Evolutionary conservation across 2,329 filamentous ascomycete species (phyloP).

Genomic region (Trichoderma atrobrunneum): DNA sequence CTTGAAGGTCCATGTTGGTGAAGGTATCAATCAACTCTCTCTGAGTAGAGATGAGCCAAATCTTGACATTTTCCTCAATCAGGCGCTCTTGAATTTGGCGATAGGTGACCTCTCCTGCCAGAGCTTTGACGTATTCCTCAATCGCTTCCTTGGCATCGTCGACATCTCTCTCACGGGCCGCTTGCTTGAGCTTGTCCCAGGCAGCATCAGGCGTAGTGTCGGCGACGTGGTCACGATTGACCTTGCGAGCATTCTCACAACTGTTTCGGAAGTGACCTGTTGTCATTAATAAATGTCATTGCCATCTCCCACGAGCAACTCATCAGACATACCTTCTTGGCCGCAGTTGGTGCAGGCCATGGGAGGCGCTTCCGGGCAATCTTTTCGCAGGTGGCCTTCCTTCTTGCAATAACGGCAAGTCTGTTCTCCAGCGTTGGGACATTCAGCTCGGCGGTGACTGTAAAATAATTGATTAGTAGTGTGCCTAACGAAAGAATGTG

Average conservation of each 20-base stretch:
- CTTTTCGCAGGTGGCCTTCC: slow-evolving; percentile 53
- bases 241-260: slow-evolving; percentile 59
- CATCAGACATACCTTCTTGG: slow-evolving; percentile 48
- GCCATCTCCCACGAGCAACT: background rate
- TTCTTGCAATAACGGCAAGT: slow-evolving; percentile 48
- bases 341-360: slow-evolving; percentile 60
- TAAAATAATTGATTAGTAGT: background rate
- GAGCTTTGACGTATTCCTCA: slow-evolving; percentile 60
- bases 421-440: slow-evolving; percentile 33
- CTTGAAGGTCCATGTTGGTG: slow-evolving; percentile 71
- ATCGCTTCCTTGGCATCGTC: slow-evolving; percentile 61
- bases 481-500: background rate
- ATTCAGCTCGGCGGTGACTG: slow-evolving; percentile 37
- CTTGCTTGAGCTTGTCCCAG: slow-evolving; percentile 55
- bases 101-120: slow-evolving; percentile 55
- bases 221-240: slow-evolving; percentile 52
- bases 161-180: slow-evolving; percentile 53
- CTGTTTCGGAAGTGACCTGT: slow-evolving; percentile 54
- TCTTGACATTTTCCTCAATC: slow-evolving; percentile 49
- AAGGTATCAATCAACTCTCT: slow-evolving; percentile 54
- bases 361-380: slow-evolving; percentile 61
- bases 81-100: slow-evolving; percentile 59
- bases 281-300: slow-evolving; percentile 9
- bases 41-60: slow-evolving; percentile 64
- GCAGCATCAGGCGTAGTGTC: slow-evolving; percentile 53